Conservation (phyloP, 2,329 filamentous ascomycete genomes). For the Colletotrichum tofieldiae region DNA sequence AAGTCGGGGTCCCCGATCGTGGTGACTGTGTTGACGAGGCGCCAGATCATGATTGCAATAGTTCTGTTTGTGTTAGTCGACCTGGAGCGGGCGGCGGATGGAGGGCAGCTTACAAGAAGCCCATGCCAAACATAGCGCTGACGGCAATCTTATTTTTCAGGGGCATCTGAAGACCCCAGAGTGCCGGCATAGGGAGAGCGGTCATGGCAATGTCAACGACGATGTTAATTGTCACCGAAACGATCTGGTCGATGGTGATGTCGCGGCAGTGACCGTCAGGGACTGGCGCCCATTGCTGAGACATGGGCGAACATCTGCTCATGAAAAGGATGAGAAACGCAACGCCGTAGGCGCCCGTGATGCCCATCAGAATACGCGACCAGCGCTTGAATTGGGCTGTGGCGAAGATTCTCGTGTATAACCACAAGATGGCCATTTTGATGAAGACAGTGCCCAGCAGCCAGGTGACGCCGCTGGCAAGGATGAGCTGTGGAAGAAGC, state of each 20-base stretch:
- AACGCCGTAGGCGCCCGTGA: conserved; percentile 48
- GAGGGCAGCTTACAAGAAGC: conserved; percentile 48
- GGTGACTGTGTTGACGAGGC: conserved; percentile 51
- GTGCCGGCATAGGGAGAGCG: conserved; percentile 58
- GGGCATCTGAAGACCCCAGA: conserved; percentile 60
- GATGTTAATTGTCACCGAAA: conserved; percentile 48
- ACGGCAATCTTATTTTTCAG: conserved; percentile 54
- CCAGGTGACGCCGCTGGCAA: conserved; percentile 50
- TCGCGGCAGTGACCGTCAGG: conserved; percentile 57
- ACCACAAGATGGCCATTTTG: conserved; percentile 52
- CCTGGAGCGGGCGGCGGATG: accelerated
- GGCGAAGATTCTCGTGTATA: conserved; percentile 51
- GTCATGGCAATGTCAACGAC: conserved; percentile 54
- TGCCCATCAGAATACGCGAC: conserved; percentile 46
- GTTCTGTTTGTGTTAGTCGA: conserved; percentile 46
- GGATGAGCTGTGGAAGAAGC: conserved; percentile 39
- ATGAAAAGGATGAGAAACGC: conserved; percentile 51
- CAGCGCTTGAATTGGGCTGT: conserved; percentile 48
- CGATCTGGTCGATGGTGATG: conserved; percentile 44
- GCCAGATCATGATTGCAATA: conserved; percentile 57
- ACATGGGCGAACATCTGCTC: conserved; percentile 51
- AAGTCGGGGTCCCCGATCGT: conserved; percentile 45
- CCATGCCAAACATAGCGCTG: conserved; percentile 52
- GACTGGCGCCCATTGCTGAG: conserved; percentile 50
- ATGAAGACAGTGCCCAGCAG: conserved; percentile 48